These are phyloP conservation scores for Misopates orontium DNA, from an alignment of 257 asterid species.

Conservation along the genomic window DNA sequence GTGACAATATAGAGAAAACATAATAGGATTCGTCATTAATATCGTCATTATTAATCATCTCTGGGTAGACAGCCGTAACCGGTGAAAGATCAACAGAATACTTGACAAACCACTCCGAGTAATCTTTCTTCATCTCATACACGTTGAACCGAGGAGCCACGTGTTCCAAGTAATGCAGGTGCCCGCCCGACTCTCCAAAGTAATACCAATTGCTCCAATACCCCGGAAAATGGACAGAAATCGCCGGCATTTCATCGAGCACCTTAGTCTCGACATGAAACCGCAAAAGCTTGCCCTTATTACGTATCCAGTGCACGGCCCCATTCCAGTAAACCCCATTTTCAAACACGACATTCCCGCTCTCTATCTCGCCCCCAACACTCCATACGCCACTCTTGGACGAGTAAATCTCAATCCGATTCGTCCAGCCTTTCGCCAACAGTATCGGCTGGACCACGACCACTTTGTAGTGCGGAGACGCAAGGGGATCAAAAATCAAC, in stretches of 20 bases:
- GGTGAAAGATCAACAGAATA: conserved; percentile 23
- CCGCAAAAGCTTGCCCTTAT: neutral
- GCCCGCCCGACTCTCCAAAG: conserved; percentile 33
- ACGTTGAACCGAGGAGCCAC: conserved; percentile 5
- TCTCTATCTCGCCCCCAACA: conserved; percentile 7
- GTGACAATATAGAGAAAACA: neutral
- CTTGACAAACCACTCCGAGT: conserved; percentile 35
- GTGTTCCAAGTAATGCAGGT: conserved; percentile 28
- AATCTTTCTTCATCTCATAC: conserved; percentile 32
- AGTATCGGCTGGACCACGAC: neutral
- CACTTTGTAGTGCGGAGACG: conserved; percentile 33
- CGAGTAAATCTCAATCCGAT: conserved; percentile 28
- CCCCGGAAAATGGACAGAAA: neutral
- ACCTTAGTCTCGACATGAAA: conserved; percentile 14
- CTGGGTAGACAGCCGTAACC: conserved; percentile 12
- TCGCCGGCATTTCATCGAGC: conserved; percentile 13
- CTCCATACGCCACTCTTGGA: conserved; percentile 31
- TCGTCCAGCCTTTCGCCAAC: neutral
- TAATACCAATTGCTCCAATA: neutral
- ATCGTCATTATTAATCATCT: neutral
- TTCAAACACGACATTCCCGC: neutral
- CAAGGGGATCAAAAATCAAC: conserved; percentile 35
- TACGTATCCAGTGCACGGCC: conserved; percentile 13
- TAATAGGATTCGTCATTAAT: too few species aligned
- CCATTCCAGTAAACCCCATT: conserved; percentile 13